Base-by-base conservation (phyloP, 176 grass and related monocot genomes). In the Tuctoria greenei region DNA sequence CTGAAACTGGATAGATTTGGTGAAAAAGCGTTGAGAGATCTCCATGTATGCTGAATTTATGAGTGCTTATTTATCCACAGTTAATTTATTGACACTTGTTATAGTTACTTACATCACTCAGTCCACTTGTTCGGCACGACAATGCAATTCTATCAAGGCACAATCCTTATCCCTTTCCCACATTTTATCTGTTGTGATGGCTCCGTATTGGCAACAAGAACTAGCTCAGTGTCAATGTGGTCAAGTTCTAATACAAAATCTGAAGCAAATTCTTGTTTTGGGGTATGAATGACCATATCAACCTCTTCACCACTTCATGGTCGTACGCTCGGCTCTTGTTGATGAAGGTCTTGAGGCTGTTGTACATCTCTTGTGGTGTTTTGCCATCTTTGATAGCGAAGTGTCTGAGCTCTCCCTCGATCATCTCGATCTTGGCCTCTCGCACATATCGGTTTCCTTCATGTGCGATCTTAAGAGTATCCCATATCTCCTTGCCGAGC, bases 201-300 rank as follows among this genome's bases (percentile, higher is more conserved):
- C 13, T 83, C 69, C 23, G 55, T 52, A 70, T 14, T 64, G 45
- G 28, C 25, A 47, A 23, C 55, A 69, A 64, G 75, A 73, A 79
- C 58, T 5, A 39, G 23, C 10, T 58, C 55, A 58, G 55, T 58
- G 23, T 26, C 36, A 42, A 27, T 36, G n/a, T 69, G 35, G 69
- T 74, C 68, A 44, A 79, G 69, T 45, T 79, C 57, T 56, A 31
- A 84, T 76, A 76, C 86, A 75, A 67, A 84, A 75, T n/a, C 83
- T 92, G 82, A 89, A 89, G 45, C 73, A 87, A 87, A 66, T 81
- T 81, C 50, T 83, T 87, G 70, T 93, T 93, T 88, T 88, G 91
- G 81, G 86, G n/a, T n/a, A n/a, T n/a, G n/a, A n/a, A n/a, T n/a
- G n/a, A n/a, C n/a, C n/a, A n/a, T n/a, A n/a, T n/a, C n/a, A n/a